Evolutionary conservation across 2,329 filamentous ascomycete genomes (phyloP).

Genomic region (Zalaria sp.): DNA sequence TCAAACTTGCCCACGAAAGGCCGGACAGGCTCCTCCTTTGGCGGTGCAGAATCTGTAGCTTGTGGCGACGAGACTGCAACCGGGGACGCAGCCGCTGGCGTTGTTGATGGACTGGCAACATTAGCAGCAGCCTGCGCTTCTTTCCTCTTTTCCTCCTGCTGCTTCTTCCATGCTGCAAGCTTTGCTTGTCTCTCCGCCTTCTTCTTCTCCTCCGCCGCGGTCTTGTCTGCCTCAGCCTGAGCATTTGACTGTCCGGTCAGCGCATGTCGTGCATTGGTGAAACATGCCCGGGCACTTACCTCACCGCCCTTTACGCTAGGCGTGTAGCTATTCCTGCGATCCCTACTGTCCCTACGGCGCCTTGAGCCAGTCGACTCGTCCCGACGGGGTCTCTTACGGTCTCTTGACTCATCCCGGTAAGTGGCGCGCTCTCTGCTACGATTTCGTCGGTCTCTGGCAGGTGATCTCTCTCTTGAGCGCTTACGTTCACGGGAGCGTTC

Average conservation of each 20-base stretch:
- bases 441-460: slow-evolving; percentile 10
- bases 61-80: slow-evolving; percentile 9
- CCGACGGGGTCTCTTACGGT: slow-evolving; percentile 47
- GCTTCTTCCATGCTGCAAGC: slow-evolving; percentile 84
- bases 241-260: slow-evolving; percentile 10
- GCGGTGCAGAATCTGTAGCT: slow-evolving; percentile 26
- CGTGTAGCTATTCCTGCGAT: slow-evolving; percentile 33
- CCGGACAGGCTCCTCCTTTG: slow-evolving; percentile 16
- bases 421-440: slow-evolving; percentile 54
- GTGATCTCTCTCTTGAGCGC: slow-evolving; percentile 45
- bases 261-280: neutral
- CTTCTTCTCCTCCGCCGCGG: slow-evolving; percentile 54
- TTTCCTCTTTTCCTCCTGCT: slow-evolving; percentile 62
- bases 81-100: slow-evolving; percentile 26
- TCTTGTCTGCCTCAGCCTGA: slow-evolving; percentile 24
- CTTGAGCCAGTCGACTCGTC: slow-evolving; percentile 61
- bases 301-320: slow-evolving; percentile 39
- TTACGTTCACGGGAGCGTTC: slow-evolving; percentile 52
- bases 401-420: slow-evolving; percentile 57
- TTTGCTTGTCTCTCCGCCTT: slow-evolving; percentile 56
- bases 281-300: slow-evolving; percentile 30
- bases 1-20: slow-evolving; percentile 71
- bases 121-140: slow-evolving; percentile 43
- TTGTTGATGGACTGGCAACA: slow-evolving; percentile 46
- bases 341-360: slow-evolving; percentile 48